Conservation (phyloP, 768 basidiomycete species). For the Suillus brevipes region DNA sequence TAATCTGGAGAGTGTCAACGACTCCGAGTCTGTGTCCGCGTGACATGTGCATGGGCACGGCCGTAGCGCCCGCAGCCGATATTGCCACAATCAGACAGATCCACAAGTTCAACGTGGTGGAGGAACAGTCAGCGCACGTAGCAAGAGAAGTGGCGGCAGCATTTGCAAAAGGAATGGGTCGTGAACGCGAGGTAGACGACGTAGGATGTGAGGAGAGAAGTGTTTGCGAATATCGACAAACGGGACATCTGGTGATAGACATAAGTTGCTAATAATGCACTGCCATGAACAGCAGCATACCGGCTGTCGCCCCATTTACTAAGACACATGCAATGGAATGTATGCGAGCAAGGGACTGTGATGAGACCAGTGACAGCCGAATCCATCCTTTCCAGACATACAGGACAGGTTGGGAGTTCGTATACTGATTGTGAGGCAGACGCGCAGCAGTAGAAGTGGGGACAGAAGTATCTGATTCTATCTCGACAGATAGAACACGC, state of each 20-base stretch:
- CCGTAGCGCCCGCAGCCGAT: constrained; percentile 96
- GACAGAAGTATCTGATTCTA: constrained; percentile 58
- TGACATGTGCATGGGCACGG: constrained; percentile 90
- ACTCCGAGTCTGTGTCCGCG: no score
- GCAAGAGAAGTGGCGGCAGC: constrained; percentile 51
- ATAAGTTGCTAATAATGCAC: background rate
- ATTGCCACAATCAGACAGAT: constrained; percentile 98
- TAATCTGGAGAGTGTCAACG: constrained; percentile 17
- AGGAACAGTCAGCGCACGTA: constrained; percentile 68
- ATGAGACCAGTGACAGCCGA: constrained; percentile 91
- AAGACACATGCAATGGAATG: constrained; percentile 92
- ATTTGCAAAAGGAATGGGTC: constrained; percentile 59
- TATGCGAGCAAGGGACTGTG: constrained; percentile 94
- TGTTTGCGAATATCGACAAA: constrained; percentile 92
- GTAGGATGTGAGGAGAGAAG: constrained; percentile 75
- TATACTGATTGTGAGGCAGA: constrained; percentile 54
- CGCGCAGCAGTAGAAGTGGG: constrained; percentile 60
- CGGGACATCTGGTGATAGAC: constrained; percentile 66
- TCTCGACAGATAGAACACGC: constrained; percentile 69
- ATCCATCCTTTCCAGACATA: constrained; percentile 98
- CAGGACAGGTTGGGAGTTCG: constrained; percentile 94
- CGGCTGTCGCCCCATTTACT: constrained; percentile 96
- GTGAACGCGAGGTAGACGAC: constrained; percentile 45
- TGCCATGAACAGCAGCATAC: constrained; percentile 39
- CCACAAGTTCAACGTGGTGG: constrained; percentile 89